A percentile compares a stretch with the other conserved stretches of the same genome.
Evolutionary conservation across 2,329 filamentous ascomycete genomes (phyloP).

Genomic region (Colletotrichum kahawae): DNA sequence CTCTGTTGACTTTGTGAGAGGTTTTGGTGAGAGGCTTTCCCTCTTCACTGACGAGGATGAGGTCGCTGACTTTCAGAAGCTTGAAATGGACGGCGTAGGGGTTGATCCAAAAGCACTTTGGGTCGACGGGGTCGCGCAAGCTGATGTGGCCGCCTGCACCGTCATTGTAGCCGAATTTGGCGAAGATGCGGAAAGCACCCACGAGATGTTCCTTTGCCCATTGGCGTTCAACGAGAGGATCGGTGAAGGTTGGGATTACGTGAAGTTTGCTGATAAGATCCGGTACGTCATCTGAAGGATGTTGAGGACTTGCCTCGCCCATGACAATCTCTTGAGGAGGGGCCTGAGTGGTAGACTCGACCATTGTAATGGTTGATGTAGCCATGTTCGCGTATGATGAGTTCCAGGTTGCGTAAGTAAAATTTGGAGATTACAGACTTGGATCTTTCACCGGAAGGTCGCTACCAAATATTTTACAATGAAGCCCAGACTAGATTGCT

Average conservation of each 20-base stretch:
- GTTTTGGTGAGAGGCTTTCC: background rate
- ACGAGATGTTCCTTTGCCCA: background rate
- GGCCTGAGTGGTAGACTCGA: background rate
- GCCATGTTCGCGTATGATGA: background rate
- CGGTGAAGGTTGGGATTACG: background rate
- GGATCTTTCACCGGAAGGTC: fast-evolving
- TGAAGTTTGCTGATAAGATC: background rate
- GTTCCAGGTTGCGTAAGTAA: background rate
- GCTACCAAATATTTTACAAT: background rate
- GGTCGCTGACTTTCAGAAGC: background rate
- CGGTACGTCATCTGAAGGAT: background rate
- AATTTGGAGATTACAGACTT: background rate
- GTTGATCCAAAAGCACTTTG: background rate
- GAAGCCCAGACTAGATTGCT: background rate
- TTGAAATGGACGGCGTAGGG: background rate
- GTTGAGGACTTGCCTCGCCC: background rate
- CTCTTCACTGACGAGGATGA: background rate
- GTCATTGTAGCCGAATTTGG: background rate
- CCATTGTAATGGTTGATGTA: background rate
- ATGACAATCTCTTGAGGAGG: background rate
- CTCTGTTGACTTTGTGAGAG: background rate
- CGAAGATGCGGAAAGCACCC: background rate
- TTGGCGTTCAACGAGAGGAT: background rate
- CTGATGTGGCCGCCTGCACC: background rate
- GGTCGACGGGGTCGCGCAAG: background rate